phyloP scores from a whole-genome alignment of 768 basidiomycete species.

The Leccinum pellstonianum region DNA sequence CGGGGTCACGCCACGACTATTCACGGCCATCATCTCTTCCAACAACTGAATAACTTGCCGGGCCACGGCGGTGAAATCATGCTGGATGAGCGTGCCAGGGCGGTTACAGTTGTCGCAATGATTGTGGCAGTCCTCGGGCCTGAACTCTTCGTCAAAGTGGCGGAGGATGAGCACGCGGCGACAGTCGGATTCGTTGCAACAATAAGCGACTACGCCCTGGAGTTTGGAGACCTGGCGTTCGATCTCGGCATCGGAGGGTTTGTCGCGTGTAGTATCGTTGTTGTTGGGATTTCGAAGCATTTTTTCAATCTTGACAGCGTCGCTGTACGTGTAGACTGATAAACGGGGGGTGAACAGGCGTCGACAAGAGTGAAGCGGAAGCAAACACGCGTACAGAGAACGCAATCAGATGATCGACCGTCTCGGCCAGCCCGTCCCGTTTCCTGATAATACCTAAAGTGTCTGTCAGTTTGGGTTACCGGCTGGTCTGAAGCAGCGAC shows the following conservation, averaged over 20 bases:
- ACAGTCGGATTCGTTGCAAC: slow-evolving; percentile 78
- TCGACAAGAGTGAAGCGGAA: neutral
- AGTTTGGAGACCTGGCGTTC: slow-evolving; percentile 72
- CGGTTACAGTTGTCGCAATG: slow-evolving; percentile 84
- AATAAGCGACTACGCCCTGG: slow-evolving; percentile 73
- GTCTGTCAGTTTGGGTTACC: slow-evolving; percentile 2
- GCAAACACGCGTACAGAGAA: slow-evolving; percentile 65
- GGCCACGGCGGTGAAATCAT: slow-evolving; percentile 65
- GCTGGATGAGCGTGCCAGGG: slow-evolving; percentile 40
- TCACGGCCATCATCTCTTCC: slow-evolving; percentile 39
- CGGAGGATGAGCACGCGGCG: slow-evolving; percentile 82
- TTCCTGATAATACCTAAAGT: slow-evolving; percentile 82
- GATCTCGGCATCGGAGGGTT: slow-evolving; percentile 48
- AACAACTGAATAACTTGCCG: slow-evolving; percentile 58
- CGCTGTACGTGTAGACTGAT: slow-evolving; percentile 64
- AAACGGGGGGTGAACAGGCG: neutral
- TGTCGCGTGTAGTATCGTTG: slow-evolving; percentile 32
- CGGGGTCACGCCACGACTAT: slow-evolving; percentile 55
- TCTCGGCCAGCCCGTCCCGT: slow-evolving; percentile 97
- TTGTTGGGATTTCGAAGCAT: slow-evolving; percentile 60
- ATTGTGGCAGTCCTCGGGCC: slow-evolving; percentile 57
- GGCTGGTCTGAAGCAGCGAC: too few relatives aligned
- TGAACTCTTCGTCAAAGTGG: slow-evolving; percentile 87
- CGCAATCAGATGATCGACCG: slow-evolving; percentile 76
- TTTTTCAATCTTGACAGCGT: slow-evolving; percentile 51